phyloP scores from a whole-genome alignment of 2,329 filamentous ascomycete species.

The Aspergillus flavus region DNA sequence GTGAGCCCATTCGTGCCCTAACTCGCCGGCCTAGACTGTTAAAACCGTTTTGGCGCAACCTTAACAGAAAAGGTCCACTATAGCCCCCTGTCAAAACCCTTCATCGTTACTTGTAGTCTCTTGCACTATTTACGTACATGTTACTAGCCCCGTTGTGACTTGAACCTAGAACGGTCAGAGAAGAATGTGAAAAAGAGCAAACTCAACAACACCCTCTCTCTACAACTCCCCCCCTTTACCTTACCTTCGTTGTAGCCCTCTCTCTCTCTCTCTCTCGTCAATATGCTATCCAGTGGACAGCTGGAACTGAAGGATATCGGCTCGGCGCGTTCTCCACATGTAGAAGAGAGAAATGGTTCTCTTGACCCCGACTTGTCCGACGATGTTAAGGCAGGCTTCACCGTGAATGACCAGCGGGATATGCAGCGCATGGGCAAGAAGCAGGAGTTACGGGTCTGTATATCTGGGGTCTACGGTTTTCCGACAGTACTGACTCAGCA shows the following conservation, averaged over 20 bases:
- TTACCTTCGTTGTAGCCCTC: not conserved
- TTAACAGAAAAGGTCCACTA: not conserved
- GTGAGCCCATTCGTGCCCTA: not conserved
- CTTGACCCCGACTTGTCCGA: not conserved
- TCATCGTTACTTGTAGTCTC: not conserved
- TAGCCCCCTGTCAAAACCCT: not conserved
- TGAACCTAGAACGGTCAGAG: not conserved
- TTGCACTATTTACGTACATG: not conserved
- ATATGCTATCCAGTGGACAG: not conserved
- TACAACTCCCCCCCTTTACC: not conserved
- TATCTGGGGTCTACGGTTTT: not conserved
- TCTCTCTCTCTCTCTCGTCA: not conserved
- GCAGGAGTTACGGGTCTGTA: constrained; percentile 2
- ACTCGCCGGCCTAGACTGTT: not conserved
- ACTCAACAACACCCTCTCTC: not conserved
- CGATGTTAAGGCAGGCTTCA: constrained; percentile 3
- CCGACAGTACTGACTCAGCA: not conserved
- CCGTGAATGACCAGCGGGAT: not conserved
- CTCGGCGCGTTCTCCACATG: not conserved
- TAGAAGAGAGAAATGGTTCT: not conserved
- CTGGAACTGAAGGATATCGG: not conserved
- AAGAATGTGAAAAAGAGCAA: not conserved
- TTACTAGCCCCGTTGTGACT: not conserved
- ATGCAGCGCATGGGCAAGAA: constrained; percentile 11
- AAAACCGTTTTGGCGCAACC: not conserved